Percentiles rank a stretch among this genome's conserved stretches.
Evolutionary conservation across 179 eudicot species (phyloP).

Genomic region (Beta corolliflora): DNA sequence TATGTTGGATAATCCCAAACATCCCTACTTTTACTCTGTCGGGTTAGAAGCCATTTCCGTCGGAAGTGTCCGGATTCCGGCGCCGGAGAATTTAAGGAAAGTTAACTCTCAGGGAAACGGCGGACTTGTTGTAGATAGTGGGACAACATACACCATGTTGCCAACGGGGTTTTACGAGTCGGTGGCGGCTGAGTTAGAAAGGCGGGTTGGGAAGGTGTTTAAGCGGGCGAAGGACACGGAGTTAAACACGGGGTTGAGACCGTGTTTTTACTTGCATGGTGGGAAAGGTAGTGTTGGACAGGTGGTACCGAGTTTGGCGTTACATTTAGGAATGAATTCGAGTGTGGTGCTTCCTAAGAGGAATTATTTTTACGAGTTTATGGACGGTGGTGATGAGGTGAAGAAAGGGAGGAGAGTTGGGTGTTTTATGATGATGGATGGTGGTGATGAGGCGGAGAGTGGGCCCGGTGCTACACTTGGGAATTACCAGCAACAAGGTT

Average conservation of each 20-base stretch:
- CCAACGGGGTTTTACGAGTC: conserved; percentile 47
- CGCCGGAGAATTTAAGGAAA: conserved; percentile 50
- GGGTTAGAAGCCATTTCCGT: conserved; percentile 53
- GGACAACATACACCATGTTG: conserved; percentile 79
- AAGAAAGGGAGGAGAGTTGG: conserved; percentile 60
- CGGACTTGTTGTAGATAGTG: conserved; percentile 91
- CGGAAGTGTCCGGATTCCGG: conserved; percentile 38
- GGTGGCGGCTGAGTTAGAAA: conserved; percentile 50
- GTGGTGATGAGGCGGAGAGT: conserved; percentile 65
- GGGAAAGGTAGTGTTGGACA: conserved; percentile 4
- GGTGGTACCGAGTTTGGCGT: conserved; percentile 49
- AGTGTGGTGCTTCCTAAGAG: conserved; percentile 69
- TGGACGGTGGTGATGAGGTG: conserved; percentile 51
- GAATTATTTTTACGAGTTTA: conserved; percentile 75
- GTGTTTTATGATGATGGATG: conserved; percentile 88
- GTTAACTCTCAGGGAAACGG: conserved; percentile 71
- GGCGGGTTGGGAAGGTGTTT: conserved; percentile 36
- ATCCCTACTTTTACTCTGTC: conserved; percentile 61
- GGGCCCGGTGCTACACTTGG: conserved; percentile 89
- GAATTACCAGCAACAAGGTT: conserved; percentile 93
- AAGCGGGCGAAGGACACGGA: conserved; percentile 57
- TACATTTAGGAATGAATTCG: conserved; percentile 78
- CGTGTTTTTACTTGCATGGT: conserved; percentile 56
- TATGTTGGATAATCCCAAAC: conserved; percentile 68
- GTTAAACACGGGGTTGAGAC: conserved; percentile 65